Evolutionary conservation across 2,329 filamentous ascomycete genomes (phyloP).

Genomic region (Diaporthe sp.): DNA sequence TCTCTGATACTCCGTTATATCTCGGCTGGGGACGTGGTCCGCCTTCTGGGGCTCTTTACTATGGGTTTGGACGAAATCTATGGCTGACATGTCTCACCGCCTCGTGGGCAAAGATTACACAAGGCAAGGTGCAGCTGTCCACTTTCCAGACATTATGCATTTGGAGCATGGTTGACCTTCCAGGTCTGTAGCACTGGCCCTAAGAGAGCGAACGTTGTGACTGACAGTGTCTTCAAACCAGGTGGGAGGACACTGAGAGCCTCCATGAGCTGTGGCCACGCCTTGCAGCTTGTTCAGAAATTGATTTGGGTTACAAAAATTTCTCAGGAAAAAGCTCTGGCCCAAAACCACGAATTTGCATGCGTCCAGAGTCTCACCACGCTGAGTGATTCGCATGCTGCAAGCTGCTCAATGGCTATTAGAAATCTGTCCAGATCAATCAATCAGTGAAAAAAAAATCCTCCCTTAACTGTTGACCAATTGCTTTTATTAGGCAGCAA

Average conservation of each 20-base stretch:
- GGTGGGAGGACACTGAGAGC: constrained; percentile 2
- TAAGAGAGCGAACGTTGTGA: no score
- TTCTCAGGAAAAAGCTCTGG: not conserved
- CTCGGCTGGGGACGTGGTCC: no score
- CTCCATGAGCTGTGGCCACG: not conserved
- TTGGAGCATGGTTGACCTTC: constrained; percentile 8
- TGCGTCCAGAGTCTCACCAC: constrained; percentile 10
- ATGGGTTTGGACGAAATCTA: not conserved
- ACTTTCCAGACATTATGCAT: constrained; percentile 2
- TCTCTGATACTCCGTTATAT: no score
- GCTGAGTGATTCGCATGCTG: not conserved
- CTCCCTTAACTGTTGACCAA: not conserved
- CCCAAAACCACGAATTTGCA: not conserved
- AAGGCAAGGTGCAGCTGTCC: constrained; percentile 6
- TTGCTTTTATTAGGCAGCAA: not conserved
- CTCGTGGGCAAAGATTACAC: not conserved
- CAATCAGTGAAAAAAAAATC: not conserved
- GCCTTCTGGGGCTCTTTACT: no score
- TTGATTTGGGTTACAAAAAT: not conserved
- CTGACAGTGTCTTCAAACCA: not conserved
- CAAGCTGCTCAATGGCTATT: not conserved
- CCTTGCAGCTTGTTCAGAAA: constrained; percentile 11
- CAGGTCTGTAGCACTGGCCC: not conserved
- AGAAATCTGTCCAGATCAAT: not conserved
- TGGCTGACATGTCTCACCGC: not conserved